These are phyloP conservation scores for Platismatia glauca DNA, from an alignment of 495 filamentous ascomycete genomes.

Conservation along the genomic window DNA sequence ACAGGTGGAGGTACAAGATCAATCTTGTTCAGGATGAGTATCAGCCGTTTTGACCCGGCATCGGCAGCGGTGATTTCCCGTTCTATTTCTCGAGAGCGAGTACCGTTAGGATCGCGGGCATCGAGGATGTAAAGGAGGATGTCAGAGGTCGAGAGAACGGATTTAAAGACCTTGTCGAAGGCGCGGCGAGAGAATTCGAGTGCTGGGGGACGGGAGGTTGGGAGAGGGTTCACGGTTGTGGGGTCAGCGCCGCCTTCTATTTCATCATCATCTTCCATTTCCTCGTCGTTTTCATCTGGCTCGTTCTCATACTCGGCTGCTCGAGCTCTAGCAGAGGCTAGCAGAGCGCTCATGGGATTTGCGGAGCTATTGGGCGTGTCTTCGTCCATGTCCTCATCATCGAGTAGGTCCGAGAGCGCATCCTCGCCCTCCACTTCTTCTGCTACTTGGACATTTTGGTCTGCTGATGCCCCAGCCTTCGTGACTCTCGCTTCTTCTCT, in stretches of 20 bases:
- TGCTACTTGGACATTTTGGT: constrained; percentile 32
- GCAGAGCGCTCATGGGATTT: constrained; percentile 86
- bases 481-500: constrained; percentile 63
- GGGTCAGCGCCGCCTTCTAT: constrained; percentile 47
- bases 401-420: constrained; percentile 35
- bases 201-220: constrained; percentile 30
- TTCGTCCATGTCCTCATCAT: constrained; percentile 42
- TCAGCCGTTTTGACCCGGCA: constrained; percentile 73
- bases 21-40: constrained; percentile 95
- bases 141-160: constrained; percentile 80
- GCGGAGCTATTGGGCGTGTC: constrained; percentile 52
- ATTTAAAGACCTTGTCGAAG: constrained; percentile 94
- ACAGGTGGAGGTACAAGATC: constrained; percentile 78
- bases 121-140: constrained; percentile 93
- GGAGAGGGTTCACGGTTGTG: constrained; percentile 25
- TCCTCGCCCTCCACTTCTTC: constrained; percentile 35
- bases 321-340: constrained; percentile 81
- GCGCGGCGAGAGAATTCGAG: constrained; percentile 67
- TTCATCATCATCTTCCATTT: constrained; percentile 53
- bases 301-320: constrained; percentile 65
- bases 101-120: constrained; percentile 85
- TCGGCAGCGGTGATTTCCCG: constrained; percentile 79
- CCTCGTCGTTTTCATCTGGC: constrained; percentile 44
- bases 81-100: constrained; percentile 84
- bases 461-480: constrained; percentile 34